Evolutionary conservation across 352 stramenopile species (phyloP), one percentile per base, ranked within the genome.

Genomic region (Globisporangium sylvaticum): DNA sequence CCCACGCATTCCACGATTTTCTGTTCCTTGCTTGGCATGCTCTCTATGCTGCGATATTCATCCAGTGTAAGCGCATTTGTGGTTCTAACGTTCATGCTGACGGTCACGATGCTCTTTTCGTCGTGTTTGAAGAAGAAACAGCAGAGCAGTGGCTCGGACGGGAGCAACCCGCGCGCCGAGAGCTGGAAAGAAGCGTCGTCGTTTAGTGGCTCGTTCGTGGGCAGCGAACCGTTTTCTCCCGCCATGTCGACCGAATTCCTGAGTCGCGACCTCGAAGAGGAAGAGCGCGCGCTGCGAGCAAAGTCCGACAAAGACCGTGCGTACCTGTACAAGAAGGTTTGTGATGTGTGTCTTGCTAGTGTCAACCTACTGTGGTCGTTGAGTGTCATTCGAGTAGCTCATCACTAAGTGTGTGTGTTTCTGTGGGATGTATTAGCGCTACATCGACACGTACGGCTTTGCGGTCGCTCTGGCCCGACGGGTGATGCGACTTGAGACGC

Each of bases 281-380:
- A 91, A 55, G 80, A 91, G 60, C 73, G 73, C 29, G 78, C 75
- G n/a, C 71, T 82, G 27, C 75, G 73, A 2, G 72, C 78, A 58
- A 88, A 87, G 68, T 89, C 81, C 18, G 83, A 89, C 42, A 79
- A 65, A 32, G 80, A 91, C 42, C 77, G 78, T 18, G 80, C 80
- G 24, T 88, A 77, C 56, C 65, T 93, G 50, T 93, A 90, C 81
- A 91, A 93, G 53, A 90, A 90, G 74, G 83, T 90, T 55, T 12
- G 66, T 37, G n/a, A 27, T 62, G 37, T 62, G 1, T 42, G 14
- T 29, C 48, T 5, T 46, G 14, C n/a, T 24, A 24, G 44, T 29
- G 5, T 10, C 10, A 48, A 27, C 8, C 14, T 58, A 37, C 10
- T 29, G 9, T 10, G n/a, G 18, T 27, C 9, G 12, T 24, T 10